These are phyloP conservation scores for Solanum habrochaites DNA, from an alignment of 257 asterid species.

Conservation along the genomic window DNA sequence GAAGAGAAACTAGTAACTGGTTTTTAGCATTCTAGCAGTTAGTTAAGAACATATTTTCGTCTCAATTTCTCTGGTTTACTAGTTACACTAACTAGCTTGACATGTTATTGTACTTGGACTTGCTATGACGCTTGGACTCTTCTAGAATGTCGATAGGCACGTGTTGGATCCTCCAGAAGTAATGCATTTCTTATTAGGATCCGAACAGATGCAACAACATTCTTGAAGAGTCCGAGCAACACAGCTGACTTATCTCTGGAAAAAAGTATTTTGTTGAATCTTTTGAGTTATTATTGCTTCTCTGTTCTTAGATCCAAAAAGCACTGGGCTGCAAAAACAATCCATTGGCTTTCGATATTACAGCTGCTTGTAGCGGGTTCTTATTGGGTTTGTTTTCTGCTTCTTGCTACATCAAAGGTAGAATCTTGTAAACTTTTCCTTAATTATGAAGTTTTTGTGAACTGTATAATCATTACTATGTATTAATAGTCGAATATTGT, in stretches of 20 bases:
- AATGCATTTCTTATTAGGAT: background rate
- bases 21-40: background rate
- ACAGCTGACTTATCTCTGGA: background rate
- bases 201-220: background rate
- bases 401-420: slow-evolving; percentile 83
- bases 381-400: slow-evolving; percentile 84
- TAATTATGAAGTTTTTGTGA: background rate
- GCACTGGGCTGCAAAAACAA: slow-evolving; percentile 82
- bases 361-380: slow-evolving; percentile 97
- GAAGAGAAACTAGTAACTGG: background rate
- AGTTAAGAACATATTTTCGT: background rate
- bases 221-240: background rate
- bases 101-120: background rate
- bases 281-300: background rate
- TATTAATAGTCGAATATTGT: background rate
- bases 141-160: background rate
- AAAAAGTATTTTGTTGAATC: background rate
- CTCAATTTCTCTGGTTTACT: background rate
- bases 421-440: background rate
- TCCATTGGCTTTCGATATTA: slow-evolving; percentile 83
- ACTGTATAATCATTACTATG: background rate
- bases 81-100: background rate
- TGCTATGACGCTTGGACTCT: background rate
- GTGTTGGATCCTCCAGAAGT: background rate
- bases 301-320: slow-evolving; percentile 54